Conservation (phyloP, 805 yeast species). For the Cyberlindnera veronae region DNA sequence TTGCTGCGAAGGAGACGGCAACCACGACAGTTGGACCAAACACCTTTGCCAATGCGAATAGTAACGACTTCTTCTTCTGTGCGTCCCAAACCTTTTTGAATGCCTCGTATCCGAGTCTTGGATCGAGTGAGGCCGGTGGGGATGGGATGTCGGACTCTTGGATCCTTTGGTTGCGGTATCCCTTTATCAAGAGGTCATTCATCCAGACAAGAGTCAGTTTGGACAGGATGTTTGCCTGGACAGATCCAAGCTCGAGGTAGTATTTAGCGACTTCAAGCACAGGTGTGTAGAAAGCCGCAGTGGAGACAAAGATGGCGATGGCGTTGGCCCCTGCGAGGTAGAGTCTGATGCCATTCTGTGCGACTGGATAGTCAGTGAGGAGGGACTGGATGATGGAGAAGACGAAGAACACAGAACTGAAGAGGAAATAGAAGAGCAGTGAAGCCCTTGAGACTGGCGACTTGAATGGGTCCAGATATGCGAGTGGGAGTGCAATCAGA, state of each 20-base stretch:
- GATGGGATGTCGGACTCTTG: conserved; percentile 67
- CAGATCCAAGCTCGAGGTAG: conserved; percentile 39
- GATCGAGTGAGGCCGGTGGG: conserved; percentile 63
- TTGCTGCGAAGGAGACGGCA: conserved; percentile 69
- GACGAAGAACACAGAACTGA: conserved; percentile 43
- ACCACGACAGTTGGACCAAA: conserved; percentile 69
- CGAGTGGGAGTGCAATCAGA: conserved; percentile 38
- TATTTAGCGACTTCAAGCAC: conserved; percentile 39
- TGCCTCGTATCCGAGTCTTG: conserved; percentile 45
- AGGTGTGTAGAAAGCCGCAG: conserved; percentile 32
- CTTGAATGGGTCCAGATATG: conserved; percentile 40
- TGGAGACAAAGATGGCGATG: conserved; percentile 6
- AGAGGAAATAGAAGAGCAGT: conserved; percentile 72
- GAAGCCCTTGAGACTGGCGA: conserved; percentile 58
- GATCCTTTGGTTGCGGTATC: conserved; percentile 52
- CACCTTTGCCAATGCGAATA: conserved; percentile 58
- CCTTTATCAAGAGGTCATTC: conserved; percentile 77
- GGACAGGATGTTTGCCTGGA: conserved; percentile 68
- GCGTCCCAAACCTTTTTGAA: conserved; percentile 60
- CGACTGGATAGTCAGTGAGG: conserved; percentile 28
- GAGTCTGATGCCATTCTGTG: conserved; percentile 25
- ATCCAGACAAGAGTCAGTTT: conserved; percentile 86
- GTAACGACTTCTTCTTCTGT: conserved; percentile 50
- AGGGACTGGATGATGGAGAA: conserved; percentile 40
- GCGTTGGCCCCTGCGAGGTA: conserved; percentile 11